A percentile compares a stretch with the other conserved stretches of the same genome.
Evolutionary conservation across 169 alveolate genomes (phyloP).

Genomic region (Babesia ovis): DNA sequence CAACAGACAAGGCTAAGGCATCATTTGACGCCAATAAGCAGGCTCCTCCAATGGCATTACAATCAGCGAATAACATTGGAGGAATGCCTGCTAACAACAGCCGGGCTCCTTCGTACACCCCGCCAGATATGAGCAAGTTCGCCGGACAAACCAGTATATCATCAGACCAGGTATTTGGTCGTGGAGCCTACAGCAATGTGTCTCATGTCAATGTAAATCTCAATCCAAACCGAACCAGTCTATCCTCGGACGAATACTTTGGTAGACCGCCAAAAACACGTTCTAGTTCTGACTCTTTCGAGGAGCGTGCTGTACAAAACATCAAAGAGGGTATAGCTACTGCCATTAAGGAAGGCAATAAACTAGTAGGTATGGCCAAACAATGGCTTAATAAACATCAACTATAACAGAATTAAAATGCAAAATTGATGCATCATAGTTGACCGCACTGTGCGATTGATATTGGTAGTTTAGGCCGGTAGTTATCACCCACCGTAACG

Average conservation of each 20-base stretch:
- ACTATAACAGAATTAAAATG: not conserved
- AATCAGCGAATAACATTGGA: not conserved
- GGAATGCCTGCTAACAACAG: not conserved
- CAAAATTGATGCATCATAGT: constrained; percentile 27
- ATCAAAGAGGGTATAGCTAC: constrained; percentile 75
- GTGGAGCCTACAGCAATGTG: constrained; percentile 39
- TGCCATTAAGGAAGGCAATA: constrained; percentile 73
- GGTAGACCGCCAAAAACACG: constrained; percentile 62
- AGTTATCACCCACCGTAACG: constrained; percentile 80
- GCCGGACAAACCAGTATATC: constrained; percentile 72
- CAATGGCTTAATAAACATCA: constrained; percentile 72
- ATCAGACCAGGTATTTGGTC: constrained; percentile 75
- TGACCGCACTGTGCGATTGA: constrained; percentile 76
- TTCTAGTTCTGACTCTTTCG: constrained; percentile 65
- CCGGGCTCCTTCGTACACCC: not conserved
- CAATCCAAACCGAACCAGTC: constrained; percentile 63
- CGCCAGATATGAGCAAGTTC: constrained; percentile 64
- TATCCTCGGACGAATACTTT: constrained; percentile 75
- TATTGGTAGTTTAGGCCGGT: constrained; percentile 75
- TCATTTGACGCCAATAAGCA: not conserved
- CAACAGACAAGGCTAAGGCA: not conserved
- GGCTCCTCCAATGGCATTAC: constrained; percentile 5
- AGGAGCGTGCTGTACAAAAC: constrained; percentile 75
- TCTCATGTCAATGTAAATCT: constrained; percentile 25
- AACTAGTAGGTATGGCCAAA: constrained; percentile 74